Evolutionary conservation across 83 land plant species (phyloP), one percentile per base, ranked within the genome.

Genomic region (Thuja plicata): DNA sequence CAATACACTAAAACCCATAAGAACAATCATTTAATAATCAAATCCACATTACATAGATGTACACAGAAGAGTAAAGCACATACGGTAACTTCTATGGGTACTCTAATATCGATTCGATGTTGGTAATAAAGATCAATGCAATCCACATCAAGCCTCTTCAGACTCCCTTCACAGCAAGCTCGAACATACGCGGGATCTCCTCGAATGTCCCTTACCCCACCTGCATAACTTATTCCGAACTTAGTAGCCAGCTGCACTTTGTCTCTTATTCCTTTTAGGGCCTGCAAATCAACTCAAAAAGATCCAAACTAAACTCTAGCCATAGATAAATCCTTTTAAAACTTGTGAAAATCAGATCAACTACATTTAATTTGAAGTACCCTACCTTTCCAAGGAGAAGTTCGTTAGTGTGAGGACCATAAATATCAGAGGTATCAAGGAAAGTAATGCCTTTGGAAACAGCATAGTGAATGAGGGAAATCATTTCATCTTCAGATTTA

Each of bases 361-460:
- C 19, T 54, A 54, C 57, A 54, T 16, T 54, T 15, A 15, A 54
- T 54, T 2, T 54, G 2, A 54, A 3, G 57, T 15, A 3, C 57
- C 57, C 19, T 54, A 89, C 95, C 95, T 73, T 94, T 90, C 89
- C 73, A 66, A 66, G 73, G 10, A 66, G 73, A 27, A 66, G n/a
- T 66, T 89, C 93, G 50, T 35, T 89, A 52, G 92, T 93, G 88
- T 89, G 90, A 34, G 95, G 95, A 21, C 97, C 95, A 86, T 95
- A 96, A 52, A 92, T 24, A 76, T 96, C 96, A 74, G 97, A 93
- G 83, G 97, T 96, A 90, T 96, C 95, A 77, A 96, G 92, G 82
- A 94, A 92, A 87, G 95, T 93, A 91, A 96, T 87, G 89, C 96
- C 95, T 73, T 79, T 74, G 87, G 46, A 27, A 70, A 94, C 80